Evolutionary conservation across 139 green algal species (phyloP), one percentile per base, ranked within the genome.

Genomic region (Volvox reticuliferus): DNA sequence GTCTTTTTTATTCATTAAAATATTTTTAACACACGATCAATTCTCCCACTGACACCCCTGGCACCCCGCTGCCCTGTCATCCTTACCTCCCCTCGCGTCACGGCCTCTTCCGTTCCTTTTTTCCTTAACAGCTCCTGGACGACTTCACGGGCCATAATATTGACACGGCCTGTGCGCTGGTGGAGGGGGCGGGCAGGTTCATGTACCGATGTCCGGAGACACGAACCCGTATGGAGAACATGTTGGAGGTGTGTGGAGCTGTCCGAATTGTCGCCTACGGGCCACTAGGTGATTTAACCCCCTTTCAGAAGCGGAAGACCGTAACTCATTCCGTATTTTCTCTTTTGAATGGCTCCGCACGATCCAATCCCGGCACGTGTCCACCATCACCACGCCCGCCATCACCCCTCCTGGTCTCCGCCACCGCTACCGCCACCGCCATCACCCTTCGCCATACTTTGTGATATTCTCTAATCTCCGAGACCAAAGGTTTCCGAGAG

Each of bases 111-210:
- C 76, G 18, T 36, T 26, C 32, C 32, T 36, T 36, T 3, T 82
- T 20, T 55, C 44, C 44, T 79, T 95, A 96, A 88, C 78, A 89
- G 67, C 91, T 97, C 80, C 93, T 99, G 83, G 98, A 99, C 82
- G 97, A 99, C 91, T 99, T 99, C 78, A 65, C 79, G 1, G 94
- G 96, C 36, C 93, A 97, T 93, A 98, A 97, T 86, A 95, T 99
- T 20, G 98, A 99, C 75, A 94, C 96, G 13, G 95, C 97, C 22
- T 98, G 95, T 63, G 92, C 94, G 5, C 82, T 99, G 82, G 94
- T 99, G 75, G 98, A 99, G 94, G 95, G 90, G 0, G 96, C 96
- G 44, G 98, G 98, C 3, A 93, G 96, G 44, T 99, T 97, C 89
- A 91, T 99, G 67, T 94, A 95, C 86, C 92, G 96, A 73, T 92